Base-by-base conservation (phyloP, 306 rosid genomes). In the Carpinus fangiana region DNA sequence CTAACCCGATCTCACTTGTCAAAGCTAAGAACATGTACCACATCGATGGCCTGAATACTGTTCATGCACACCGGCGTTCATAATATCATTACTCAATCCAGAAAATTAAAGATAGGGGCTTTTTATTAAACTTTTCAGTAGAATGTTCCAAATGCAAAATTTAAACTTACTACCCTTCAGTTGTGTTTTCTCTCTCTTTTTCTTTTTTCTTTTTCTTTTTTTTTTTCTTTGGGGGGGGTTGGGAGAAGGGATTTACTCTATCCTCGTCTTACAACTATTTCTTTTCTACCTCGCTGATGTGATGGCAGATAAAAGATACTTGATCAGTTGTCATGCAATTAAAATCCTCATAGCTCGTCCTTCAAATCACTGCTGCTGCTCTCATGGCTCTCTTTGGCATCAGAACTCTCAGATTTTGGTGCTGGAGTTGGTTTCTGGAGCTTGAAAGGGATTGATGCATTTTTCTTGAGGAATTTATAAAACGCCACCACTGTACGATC, bases 391-490 rank as follows among this genome's bases (percentile, higher is more conserved):
- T 85, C 90, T 70, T 86, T 84, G 56, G 81, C 87, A 77, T 81
- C 91, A 56, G 89, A 61, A 51, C 79, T 84, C 78, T 70, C 83
- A 0, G 88, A 8, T 78, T 86, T 86, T 17, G 94, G 72, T 66
- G 90, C 12, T 66, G 91, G 75, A 78, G 87, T 79, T 74, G 97
- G 94, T 82, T 96, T 91, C 87, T 93, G 87, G 81, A 96, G 94
- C 92, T 93, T 96, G 88, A 96, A 93, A n/a, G 98, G 98, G 82
- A 96, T 88, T 45, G 99, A 89, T 73, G 99, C 98, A 79, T 96
- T 81, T 78, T 96, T 91, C 86, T 91, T 96, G 64, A 96, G 81
- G 86, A 96, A 96, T 80, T 96, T 96, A 75, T 96, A 96, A 18
- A 96, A 87, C n/a, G 98, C 99, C 73, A 91, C 96, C 78, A 93